Evolutionary conservation across 345 rosid genomes (phyloP), one percentile per base, ranked within the genome.

Genomic region (Zanthoxylum bungeanum): DNA sequence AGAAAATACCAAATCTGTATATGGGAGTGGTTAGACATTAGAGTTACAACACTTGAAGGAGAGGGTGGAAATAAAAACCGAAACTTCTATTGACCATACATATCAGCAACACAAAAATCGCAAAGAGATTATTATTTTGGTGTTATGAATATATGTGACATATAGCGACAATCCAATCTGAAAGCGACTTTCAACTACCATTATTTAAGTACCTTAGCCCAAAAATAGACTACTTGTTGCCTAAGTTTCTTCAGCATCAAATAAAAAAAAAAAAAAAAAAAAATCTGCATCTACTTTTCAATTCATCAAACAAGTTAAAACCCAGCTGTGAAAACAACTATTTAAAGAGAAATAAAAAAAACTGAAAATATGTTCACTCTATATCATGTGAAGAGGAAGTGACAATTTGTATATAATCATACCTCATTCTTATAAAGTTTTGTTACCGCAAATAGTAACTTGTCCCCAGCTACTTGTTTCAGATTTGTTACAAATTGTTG

Each of bases 391-490:
- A 24, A 7, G 27, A 25, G 36, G 19, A 69, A 69, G 55, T 5
- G 24, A 44, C 5, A 30, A 34, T 39, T 31, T 31, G 40, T 69
- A 14, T 5, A 1, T 55, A 42, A 19, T 44, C 55, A 21, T 55
- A 69, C 74, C 80, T 76, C 64, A n/a, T 58, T 6, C 50, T 8
- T 40, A 65, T 28, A 17, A n/a, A 60, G 27, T 40, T 33, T 61
- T 10, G 70, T 24, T 9, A 66, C 44, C 28, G 60, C 44, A n/a
- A 0, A 4, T 3, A 77, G 42, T 52, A 74, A 66, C 50, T 44
- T 53, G 66, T 64, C 57, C 11, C 77, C 81, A 9, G 69, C 57
- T 16, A 57, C 10, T 44, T 57, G 65, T 50, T 58, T 47, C 51
- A 66, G 3, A 55, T 34, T 62, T 22, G 14, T 51, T 4, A 59